phyloP scores from a whole-genome alignment of 176 grass and related monocot species.

The Oryza nivara region DNA sequence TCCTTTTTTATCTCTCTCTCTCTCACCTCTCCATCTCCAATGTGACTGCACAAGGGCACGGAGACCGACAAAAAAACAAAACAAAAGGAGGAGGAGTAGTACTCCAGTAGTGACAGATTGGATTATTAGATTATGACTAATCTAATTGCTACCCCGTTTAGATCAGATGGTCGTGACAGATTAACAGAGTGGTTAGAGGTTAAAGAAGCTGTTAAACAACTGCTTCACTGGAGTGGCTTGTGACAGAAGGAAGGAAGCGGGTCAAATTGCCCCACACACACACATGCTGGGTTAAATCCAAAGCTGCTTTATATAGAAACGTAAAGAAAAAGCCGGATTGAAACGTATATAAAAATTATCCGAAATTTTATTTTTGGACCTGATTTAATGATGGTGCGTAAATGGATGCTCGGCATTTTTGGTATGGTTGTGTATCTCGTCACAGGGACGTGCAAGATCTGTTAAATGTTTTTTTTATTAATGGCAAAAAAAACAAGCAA shows the following conservation, averaged over 20 bases:
- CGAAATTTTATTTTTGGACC: neutral
- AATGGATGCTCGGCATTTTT: neutral
- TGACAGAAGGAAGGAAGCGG: conserved; percentile 31
- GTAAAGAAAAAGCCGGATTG: neutral
- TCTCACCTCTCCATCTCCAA: neutral
- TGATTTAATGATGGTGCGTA: neutral
- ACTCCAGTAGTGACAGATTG: neutral
- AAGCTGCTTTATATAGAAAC: neutral
- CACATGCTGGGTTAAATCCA: neutral
- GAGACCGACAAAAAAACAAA: conserved; percentile 29
- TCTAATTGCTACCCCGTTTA: neutral
- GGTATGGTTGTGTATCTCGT: neutral
- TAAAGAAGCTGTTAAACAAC: conserved; percentile 9
- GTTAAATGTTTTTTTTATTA: conserved; percentile 3
- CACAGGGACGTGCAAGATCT: neutral
- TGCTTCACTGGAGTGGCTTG: neutral
- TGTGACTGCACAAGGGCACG: conserved; percentile 44
- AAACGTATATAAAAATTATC: neutral
- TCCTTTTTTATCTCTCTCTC: conserved; percentile 12
- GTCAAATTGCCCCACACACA: neutral
- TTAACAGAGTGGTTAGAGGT: conserved; percentile 13
- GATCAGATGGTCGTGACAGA: neutral
- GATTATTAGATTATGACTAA: conserved; percentile 42
- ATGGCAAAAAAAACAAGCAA: conserved; percentile 15
- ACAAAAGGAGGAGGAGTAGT: neutral